Evolutionary conservation across 495 filamentous ascomycete genomes (phyloP), one percentile per base, ranked within the genome.

Genomic region (Oidiodendron maius): DNA sequence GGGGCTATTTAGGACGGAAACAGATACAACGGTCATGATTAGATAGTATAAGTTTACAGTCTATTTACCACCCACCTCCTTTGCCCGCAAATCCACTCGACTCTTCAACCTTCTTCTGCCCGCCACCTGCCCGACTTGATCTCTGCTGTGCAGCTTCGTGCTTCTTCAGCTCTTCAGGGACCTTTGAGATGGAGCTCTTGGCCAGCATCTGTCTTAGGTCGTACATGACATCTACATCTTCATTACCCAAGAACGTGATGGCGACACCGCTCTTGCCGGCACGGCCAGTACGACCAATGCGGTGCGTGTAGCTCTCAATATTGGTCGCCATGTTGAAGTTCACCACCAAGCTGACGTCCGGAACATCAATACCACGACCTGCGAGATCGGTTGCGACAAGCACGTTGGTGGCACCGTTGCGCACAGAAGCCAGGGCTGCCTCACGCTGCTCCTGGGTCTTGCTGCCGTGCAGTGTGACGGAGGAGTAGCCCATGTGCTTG

Each of bases 391-490:
- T 99, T 1, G 94, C 94, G 21, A 99, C 93, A n/a, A 99, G 76
- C 2, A 99, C 86, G 44, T 95, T 86, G 0, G 84, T 85, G 18
- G 70, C 62, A 18, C 90, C 91, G 39, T 77, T 80, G 5, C 93
- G 86, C 12, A 99, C 71, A 30, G 87, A 87, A n/a, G 81, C 82
- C 12, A 99, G 74, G 11, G 93, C 91, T 16, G 90, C 88, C 68
- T 99, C 93, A 76, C 93, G 81, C 75, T 99, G 91, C 44, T 96
- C 94, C 61, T 99, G 93, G 1, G 90, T 94, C 66, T 99, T 99
- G 68, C 79, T 83, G 51, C 94, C 93, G 65, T 97, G 93, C 28
- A 99, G 70, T 0, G 91, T 97, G 59, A 94, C 91, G 1, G 86
- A 82, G 12, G 82, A 87, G 69, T 88, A 91, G 55, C 94, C 94